Evolutionary conservation across 2,329 filamentous ascomycete species (phyloP).

Genomic region (Paracoccidioides brasiliensis): DNA sequence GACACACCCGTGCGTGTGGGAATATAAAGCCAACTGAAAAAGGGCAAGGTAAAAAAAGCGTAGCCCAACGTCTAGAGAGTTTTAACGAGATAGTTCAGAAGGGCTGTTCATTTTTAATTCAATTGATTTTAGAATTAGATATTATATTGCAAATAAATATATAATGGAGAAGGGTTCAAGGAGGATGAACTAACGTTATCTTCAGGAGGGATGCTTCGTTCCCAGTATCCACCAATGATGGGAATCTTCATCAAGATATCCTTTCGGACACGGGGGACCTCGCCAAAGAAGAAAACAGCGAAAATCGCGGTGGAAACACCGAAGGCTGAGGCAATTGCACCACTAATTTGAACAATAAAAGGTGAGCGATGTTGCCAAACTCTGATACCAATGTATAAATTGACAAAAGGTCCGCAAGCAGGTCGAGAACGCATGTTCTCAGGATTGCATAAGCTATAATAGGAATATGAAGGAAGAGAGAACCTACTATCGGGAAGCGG

Average conservation of each 20-base stretch:
- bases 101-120: not conserved
- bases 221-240: slow-evolving; percentile 44
- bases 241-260: slow-evolving; percentile 51
- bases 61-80: too few species aligned
- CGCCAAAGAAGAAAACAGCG: slow-evolving; percentile 52
- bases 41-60: not conserved
- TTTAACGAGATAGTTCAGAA: not conserved
- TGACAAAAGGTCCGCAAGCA: too few species aligned
- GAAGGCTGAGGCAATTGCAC: slow-evolving; percentile 40
- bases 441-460: not conserved
- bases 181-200: slow-evolving; percentile 40
- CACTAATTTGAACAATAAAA: slow-evolving; percentile 17
- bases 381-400: too few species aligned
- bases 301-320: slow-evolving; percentile 45
- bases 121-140: not conserved
- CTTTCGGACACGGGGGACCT: slow-evolving; percentile 48
- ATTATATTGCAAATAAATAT: not conserved
- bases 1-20: not conserved
- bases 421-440: too few species aligned
- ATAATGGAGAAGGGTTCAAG: slow-evolving; percentile 8
- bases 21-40: not conserved
- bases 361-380: not conserved
- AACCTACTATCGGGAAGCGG: not conserved
- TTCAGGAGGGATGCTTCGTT: slow-evolving; percentile 46
- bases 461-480: slow-evolving; percentile 4